Percentiles rank a stretch among this genome's conserved stretches.
Evolutionary conservation across 164 flowering plant species (phyloP).

Genomic region (Brasenia schreberi): DNA sequence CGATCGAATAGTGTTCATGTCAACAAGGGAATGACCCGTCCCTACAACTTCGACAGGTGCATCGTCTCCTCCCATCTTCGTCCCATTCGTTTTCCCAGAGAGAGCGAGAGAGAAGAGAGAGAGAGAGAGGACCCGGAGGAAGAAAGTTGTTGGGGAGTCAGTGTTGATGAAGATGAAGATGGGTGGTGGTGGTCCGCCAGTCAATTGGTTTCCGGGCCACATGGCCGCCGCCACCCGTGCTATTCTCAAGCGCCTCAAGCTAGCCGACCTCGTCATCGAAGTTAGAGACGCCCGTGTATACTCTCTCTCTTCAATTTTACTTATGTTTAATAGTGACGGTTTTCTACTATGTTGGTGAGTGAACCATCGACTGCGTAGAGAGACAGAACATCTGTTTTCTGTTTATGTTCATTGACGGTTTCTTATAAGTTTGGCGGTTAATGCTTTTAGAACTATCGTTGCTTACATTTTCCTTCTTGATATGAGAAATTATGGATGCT

Average conservation of each 20-base stretch:
- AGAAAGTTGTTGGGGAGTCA: constrained; percentile 13
- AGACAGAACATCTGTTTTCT: not conserved
- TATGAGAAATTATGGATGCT: not conserved
- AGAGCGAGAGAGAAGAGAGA: constrained; percentile 4
- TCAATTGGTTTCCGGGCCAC: constrained; percentile 97
- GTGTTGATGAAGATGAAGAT: constrained; percentile 25
- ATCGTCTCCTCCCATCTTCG: too few species aligned
- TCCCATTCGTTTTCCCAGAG: not conserved
- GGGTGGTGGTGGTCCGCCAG: constrained; percentile 46
- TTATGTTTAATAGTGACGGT: not conserved
- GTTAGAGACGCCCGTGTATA: constrained; percentile 84
- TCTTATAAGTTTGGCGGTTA: not conserved
- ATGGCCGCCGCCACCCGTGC: constrained; percentile 97
- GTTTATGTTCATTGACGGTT: not conserved
- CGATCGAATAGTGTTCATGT: too few species aligned
- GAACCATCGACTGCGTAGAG: not conserved
- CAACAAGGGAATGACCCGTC: too few species aligned
- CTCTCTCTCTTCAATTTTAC: constrained; percentile 7
- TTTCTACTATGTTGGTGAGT: not conserved
- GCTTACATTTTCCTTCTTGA: too few species aligned
- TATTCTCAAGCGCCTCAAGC: constrained; percentile 78
- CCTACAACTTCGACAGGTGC: too few species aligned
- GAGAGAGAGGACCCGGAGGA: not conserved
- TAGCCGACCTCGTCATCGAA: constrained; percentile 86
- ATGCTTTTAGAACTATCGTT: not conserved